Percentiles rank a stretch among this genome's conserved stretches.
phyloP scores from a whole-genome alignment of 164 flowering plant genomes.

The Magnolia kwangsiensis region DNA sequence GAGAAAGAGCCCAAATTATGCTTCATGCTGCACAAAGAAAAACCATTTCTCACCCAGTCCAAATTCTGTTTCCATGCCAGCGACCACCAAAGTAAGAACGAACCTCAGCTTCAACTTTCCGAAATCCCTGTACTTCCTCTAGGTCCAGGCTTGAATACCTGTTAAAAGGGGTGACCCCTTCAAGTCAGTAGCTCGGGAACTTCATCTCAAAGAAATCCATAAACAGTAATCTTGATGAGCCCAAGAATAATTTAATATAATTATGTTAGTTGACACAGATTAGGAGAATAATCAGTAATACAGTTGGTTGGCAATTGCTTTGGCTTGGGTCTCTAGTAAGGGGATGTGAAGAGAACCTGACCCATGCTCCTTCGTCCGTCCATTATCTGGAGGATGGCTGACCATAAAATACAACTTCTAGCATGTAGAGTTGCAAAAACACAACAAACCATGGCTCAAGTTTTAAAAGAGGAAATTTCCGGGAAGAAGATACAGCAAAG shows the following conservation, averaged over 20 bases:
- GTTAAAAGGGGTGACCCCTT: neutral
- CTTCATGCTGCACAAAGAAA: neutral
- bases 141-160: constrained; percentile 55
- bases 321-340: neutral
- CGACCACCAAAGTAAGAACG: constrained; percentile 76
- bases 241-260: neutral
- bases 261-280: neutral
- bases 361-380: too few species aligned
- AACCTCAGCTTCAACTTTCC: constrained; percentile 51
- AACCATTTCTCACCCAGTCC: constrained; percentile 64
- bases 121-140: constrained; percentile 53
- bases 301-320: neutral
- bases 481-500: neutral
- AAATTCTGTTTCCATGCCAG: constrained; percentile 60
- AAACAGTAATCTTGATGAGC: neutral
- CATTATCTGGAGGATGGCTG: too few species aligned
- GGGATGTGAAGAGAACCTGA: neutral
- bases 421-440: too few species aligned
- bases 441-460: neutral
- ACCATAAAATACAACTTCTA: too few species aligned
- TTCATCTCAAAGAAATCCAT: neutral
- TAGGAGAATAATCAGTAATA: neutral
- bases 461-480: neutral
- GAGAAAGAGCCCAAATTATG: neutral
- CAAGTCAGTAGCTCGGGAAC: neutral